These are phyloP conservation scores for Blepharisma japonicum DNA, from an alignment of 73 alveolate genomes.

Conservation along the genomic window DNA sequence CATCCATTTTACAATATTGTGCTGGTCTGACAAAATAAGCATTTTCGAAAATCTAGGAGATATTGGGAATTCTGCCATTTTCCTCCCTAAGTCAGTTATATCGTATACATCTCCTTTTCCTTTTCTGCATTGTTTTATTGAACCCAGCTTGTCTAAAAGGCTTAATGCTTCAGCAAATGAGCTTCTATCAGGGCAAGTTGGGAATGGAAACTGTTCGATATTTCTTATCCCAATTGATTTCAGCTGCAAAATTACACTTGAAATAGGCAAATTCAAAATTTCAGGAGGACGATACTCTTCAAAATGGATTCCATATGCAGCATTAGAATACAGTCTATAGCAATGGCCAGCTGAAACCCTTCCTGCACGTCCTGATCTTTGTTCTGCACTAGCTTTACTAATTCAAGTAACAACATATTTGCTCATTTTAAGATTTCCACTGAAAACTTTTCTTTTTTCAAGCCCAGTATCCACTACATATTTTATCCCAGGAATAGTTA, in stretches of 20 bases:
- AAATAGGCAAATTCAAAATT: slow-evolving; percentile 84
- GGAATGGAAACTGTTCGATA: slow-evolving; percentile 83
- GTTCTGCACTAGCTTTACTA: slow-evolving; percentile 93
- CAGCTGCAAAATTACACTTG: slow-evolving; percentile 76
- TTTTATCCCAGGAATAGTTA: slow-evolving; percentile 93
- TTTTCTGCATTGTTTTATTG: slow-evolving; percentile 63
- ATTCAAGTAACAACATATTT: slow-evolving; percentile 81
- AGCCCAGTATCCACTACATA: slow-evolving; percentile 97
- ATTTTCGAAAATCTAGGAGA: slow-evolving; percentile 89
- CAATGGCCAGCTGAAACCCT: slow-evolving; percentile 98
- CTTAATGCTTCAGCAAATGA: slow-evolving; percentile 69
- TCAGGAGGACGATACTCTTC: slow-evolving; percentile 89
- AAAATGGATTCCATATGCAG: slow-evolving; percentile 78
- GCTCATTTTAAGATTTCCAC: slow-evolving; percentile 70
- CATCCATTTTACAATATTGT: slow-evolving; percentile 56
- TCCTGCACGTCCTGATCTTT: slow-evolving; percentile 99
- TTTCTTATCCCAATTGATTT: slow-evolving; percentile 91
- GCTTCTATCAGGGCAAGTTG: slow-evolving; percentile 77
- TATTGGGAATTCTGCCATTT: slow-evolving; percentile 86
- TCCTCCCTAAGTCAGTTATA: slow-evolving; percentile 85
- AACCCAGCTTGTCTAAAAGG: slow-evolving; percentile 73
- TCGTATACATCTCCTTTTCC: slow-evolving; percentile 71
- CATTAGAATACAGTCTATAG: slow-evolving; percentile 91
- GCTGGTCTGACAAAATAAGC: slow-evolving; percentile 73
- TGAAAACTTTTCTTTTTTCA: slow-evolving; percentile 84